Conservation (phyloP, 2,329 filamentous ascomycete genomes). For the Berkeleyomyces rouxiae region DNA sequence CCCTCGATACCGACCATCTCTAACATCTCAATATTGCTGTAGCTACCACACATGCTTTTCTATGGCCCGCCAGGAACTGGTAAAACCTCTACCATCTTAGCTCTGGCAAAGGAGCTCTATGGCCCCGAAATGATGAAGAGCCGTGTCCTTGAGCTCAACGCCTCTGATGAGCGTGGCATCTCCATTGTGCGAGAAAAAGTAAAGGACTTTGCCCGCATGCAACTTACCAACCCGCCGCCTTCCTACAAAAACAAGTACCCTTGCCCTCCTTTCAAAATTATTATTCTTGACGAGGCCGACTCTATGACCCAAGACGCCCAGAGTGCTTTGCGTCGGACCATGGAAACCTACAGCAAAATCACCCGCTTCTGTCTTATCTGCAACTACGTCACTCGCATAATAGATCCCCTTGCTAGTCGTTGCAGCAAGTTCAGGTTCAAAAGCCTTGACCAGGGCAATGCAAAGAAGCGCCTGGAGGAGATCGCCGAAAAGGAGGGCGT, state of each 20-base stretch:
- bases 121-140: slow-evolving; percentile 85
- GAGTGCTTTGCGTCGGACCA: slow-evolving; percentile 77
- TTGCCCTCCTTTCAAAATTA: slow-evolving; percentile 96
- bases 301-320: slow-evolving; percentile 99
- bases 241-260: slow-evolving; percentile 59
- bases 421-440: slow-evolving; percentile 99
- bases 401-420: slow-evolving; percentile 81
- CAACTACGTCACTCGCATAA: slow-evolving; percentile 97
- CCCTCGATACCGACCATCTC: background rate
- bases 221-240: slow-evolving; percentile 66
- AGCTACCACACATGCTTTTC: slow-evolving; percentile 98
- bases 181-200: slow-evolving; percentile 94
- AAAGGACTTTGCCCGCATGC: slow-evolving; percentile 93
- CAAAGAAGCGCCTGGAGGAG: slow-evolving; percentile 58
- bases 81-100: slow-evolving; percentile 95
- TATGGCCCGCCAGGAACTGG: slow-evolving; percentile 95
- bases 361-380: slow-evolving; percentile 95
- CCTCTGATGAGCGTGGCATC: slow-evolving; percentile 96
- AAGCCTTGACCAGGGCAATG: slow-evolving; percentile 74
- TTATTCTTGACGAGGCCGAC: slow-evolving; percentile 94
- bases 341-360: slow-evolving; percentile 96
- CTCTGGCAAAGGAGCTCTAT: slow-evolving; percentile 92
- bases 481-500: slow-evolving; percentile 74
- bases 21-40: slow-evolving; percentile 13
- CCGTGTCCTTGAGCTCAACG: slow-evolving; percentile 96